These are phyloP conservation scores for Allomyces macrogynus DNA, from an alignment of 192 early-diverging fungal species.

Conservation along the genomic window DNA sequence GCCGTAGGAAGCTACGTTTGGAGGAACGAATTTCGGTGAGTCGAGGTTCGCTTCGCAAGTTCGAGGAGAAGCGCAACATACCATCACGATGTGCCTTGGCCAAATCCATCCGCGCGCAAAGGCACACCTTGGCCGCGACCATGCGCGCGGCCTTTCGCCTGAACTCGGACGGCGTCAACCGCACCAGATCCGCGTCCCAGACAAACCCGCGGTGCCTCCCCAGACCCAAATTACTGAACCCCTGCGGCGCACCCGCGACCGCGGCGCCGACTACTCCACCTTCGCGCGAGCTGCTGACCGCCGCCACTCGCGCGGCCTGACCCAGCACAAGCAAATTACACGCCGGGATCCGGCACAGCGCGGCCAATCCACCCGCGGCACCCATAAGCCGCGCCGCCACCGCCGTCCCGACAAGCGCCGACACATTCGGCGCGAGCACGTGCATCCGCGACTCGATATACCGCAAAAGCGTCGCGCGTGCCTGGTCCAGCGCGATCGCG, in stretches of 20 bases:
- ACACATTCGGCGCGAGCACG: constrained; percentile 84
- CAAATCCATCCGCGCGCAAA: constrained; percentile 56
- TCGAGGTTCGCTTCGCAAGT: too few species aligned
- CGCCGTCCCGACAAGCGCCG: constrained; percentile 60
- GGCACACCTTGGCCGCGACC: constrained; percentile 51
- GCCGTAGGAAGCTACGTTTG: constrained; percentile 30
- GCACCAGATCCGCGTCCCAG: constrained; percentile 54
- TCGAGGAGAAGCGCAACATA: too few species aligned
- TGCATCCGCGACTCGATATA: constrained; percentile 85
- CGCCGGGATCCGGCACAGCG: constrained; percentile 69
- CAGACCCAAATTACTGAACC: constrained; percentile 19
- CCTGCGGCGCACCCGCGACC: background rate
- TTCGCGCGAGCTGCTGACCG: background rate
- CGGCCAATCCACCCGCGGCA: constrained; percentile 69
- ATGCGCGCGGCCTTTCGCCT: constrained; percentile 58
- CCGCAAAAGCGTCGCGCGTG: constrained; percentile 40
- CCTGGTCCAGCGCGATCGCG: constrained; percentile 34
- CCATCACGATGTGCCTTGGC: constrained; percentile 46
- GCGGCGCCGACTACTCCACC: background rate
- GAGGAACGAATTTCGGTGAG: too few species aligned
- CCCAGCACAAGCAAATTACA: constrained; percentile 68
- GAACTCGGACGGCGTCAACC: constrained; percentile 44
- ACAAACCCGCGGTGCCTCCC: constrained; percentile 61
- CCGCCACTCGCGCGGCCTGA: constrained; percentile 1
- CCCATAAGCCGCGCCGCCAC: constrained; percentile 80